Percentiles rank a stretch among this genome's conserved stretches.
Evolutionary conservation across 768 basidiomycete genomes (phyloP).

Genomic region (Suillus plorans): DNA sequence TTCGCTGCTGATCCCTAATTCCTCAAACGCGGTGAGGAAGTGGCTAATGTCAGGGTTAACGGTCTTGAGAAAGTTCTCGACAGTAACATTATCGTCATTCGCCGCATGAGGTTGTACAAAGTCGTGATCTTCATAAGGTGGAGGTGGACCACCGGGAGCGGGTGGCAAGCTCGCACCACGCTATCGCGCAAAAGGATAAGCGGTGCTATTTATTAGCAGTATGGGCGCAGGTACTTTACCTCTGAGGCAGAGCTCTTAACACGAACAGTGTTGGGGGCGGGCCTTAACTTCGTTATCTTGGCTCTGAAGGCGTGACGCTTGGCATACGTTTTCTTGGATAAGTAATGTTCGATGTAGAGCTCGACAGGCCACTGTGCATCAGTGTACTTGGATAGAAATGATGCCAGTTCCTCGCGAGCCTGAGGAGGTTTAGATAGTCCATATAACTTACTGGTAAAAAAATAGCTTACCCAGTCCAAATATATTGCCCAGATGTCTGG

Average conservation of each 20-base stretch:
- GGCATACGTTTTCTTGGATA: background rate
- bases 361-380: slow-evolving; percentile 6
- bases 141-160: background rate
- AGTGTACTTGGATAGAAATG: background rate
- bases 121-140: background rate
- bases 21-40: background rate
- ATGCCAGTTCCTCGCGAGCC: background rate
- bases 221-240: background rate
- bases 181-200: background rate
- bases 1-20: background rate
- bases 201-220: too few relatives aligned
- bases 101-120: background rate
- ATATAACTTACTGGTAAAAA: too few relatives aligned
- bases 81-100: too few relatives aligned
- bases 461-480: background rate
- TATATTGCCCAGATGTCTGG: background rate
- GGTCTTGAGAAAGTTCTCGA: background rate
- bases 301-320: background rate
- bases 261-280: background rate
- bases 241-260: background rate
- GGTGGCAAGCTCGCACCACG: background rate
- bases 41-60: background rate
- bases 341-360: background rate
- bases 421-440: background rate
- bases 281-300: background rate